These are phyloP conservation scores for Emergomyces orientalis DNA, from an alignment of 2,329 filamentous ascomycete species.

Conservation along the genomic window DNA sequence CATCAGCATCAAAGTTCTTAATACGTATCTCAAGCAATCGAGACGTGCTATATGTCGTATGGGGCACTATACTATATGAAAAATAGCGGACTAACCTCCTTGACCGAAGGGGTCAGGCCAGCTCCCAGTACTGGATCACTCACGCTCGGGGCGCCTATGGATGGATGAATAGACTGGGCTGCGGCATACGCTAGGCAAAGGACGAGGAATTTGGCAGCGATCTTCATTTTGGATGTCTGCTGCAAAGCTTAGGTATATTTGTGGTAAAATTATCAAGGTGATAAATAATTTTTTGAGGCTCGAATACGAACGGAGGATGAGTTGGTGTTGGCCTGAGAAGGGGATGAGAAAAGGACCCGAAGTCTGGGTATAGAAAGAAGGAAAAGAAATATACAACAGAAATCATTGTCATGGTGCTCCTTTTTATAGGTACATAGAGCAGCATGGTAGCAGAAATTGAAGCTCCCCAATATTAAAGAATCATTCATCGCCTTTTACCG, in stretches of 20 bases:
- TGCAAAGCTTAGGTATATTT: neutral
- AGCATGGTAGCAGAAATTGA: neutral
- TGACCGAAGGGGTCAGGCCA: neutral
- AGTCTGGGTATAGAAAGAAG: neutral
- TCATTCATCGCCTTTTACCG: neutral
- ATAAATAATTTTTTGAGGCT: neutral
- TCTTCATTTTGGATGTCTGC: neutral
- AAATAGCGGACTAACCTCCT: neutral
- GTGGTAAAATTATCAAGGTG: too few relatives aligned
- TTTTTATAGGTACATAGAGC: neutral
- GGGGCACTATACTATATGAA: neutral
- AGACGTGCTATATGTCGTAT: neutral
- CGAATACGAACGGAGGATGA: neutral
- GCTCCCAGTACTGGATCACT: neutral
- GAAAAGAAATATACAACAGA: neutral
- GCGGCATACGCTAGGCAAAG: neutral
- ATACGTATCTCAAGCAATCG: neutral
- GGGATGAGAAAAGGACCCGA: neutral
- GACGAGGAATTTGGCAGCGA: neutral
- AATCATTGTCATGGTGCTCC: too few relatives aligned
- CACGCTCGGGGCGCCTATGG: neutral
- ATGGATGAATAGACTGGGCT: neutral
- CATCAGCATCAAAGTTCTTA: neutral
- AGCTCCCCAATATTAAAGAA: neutral
- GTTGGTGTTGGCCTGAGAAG: neutral